Evolutionary conservation across 768 basidiomycete species (phyloP).

Genomic region (Lanmaoa pseudosensibilis): DNA sequence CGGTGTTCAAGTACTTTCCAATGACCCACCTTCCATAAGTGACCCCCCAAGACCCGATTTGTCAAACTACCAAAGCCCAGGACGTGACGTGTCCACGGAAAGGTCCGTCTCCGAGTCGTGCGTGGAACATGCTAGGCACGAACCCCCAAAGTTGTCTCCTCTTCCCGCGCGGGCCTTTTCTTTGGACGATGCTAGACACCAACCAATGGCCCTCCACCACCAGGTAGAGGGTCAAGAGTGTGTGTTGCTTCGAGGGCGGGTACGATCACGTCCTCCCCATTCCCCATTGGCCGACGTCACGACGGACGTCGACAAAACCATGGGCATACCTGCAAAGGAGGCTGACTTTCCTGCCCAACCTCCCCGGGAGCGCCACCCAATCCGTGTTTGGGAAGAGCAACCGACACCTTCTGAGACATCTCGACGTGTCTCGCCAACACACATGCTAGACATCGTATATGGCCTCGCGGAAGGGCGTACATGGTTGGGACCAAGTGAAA

Average conservation of each 20-base stretch:
- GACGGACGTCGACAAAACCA: neutral
- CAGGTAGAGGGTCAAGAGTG: conserved; percentile 7
- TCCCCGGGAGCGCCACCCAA: conserved; percentile 21
- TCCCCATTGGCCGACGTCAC: neutral
- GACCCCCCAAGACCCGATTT: conserved; percentile 12
- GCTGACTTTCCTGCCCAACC: neutral
- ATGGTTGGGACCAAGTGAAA: neutral
- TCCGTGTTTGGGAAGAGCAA: conserved; percentile 31
- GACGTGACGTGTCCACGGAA: conserved; percentile 19
- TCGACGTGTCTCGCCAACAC: conserved; percentile 16
- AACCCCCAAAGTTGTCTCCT: conserved; percentile 13
- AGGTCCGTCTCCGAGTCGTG: conserved; percentile 11
- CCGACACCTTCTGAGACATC: conserved; percentile 8
- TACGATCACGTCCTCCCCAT: conserved; percentile 6
- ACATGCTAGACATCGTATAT: neutral
- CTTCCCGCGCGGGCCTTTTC: neutral
- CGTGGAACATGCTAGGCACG: conserved; percentile 11
- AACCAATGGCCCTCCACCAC: neutral
- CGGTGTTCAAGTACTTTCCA: conserved; percentile 24
- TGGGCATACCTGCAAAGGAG: neutral
- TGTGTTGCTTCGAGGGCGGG: conserved; percentile 1
- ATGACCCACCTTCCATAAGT: conserved; percentile 10
- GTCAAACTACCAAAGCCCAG: conserved; percentile 12
- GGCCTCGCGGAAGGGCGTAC: neutral
- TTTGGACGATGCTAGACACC: conserved; percentile 8